A percentile compares a stretch with the other conserved stretches of the same genome.
Conservation (phyloP, 345 rosid species). For the Lenwebbia sp. region DNA sequence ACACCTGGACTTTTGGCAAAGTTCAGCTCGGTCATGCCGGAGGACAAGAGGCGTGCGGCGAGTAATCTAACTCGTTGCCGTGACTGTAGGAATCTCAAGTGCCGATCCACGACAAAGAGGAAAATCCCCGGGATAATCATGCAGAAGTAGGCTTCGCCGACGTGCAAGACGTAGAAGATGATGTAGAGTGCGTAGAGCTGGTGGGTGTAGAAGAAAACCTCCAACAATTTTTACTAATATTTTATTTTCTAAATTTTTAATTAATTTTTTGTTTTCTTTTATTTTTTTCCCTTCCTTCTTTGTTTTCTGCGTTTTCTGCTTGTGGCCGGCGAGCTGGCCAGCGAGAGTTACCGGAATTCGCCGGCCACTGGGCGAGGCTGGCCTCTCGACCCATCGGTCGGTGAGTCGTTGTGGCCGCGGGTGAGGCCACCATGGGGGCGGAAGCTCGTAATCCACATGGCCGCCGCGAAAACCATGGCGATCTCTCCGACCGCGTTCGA, state of each 20-base stretch:
- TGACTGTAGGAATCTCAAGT: constrained; percentile 43
- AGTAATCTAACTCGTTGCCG: constrained; percentile 17
- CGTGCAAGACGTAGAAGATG: constrained; percentile 40
- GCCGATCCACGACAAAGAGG: constrained; percentile 44
- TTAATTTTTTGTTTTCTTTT: no score
- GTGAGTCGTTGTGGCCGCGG: no score
- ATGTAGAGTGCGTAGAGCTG: constrained; percentile 37
- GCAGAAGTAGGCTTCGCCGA: constrained; percentile 27
- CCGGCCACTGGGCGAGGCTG: no score
- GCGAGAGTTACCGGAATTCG: no score
- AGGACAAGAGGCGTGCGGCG: constrained; percentile 33
- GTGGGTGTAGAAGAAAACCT: constrained; percentile 52
- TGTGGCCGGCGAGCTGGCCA: no score
- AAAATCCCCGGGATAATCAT: constrained; percentile 40
- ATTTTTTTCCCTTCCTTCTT: no score
- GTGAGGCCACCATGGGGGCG: no score
- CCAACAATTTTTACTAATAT: no score
- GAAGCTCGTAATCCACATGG: constrained; percentile 35
- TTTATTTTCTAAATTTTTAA: no score
- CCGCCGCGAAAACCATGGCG: constrained; percentile 27
- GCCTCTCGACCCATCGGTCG: no score
- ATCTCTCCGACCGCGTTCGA: constrained; percentile 46
- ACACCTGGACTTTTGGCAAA: constrained; percentile 36
- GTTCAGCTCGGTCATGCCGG: constrained; percentile 36
- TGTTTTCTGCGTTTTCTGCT: no score